These are phyloP conservation scores for Vigna nakashimae DNA, from an alignment of 306 rosid genomes.

Conservation along the genomic window DNA sequence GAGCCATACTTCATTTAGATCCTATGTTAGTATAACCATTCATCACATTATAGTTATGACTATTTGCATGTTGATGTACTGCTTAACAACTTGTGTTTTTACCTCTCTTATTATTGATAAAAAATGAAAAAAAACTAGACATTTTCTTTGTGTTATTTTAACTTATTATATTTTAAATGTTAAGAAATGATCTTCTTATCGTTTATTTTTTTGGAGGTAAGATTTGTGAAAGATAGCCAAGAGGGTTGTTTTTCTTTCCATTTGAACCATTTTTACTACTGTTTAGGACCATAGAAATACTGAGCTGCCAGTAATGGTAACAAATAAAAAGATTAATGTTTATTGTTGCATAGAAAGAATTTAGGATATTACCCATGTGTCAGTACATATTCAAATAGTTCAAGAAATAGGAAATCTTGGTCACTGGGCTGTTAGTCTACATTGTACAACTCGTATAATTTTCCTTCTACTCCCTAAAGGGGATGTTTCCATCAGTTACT, in stretches of 20 bases:
- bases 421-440: neutral
- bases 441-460: neutral
- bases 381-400: constrained; percentile 14
- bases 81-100: too few species aligned
- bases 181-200: neutral
- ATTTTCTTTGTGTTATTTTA: too few species aligned
- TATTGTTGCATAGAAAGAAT: neutral
- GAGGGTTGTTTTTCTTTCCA: neutral
- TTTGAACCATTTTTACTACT: neutral
- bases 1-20: too few species aligned
- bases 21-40: too few species aligned
- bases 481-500: neutral
- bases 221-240: too few species aligned
- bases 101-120: too few species aligned
- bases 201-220: neutral
- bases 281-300: neutral
- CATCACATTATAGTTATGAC: too few species aligned
- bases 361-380: neutral
- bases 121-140: too few species aligned
- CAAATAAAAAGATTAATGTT: neutral
- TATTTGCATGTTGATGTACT: too few species aligned
- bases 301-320: neutral
- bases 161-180: neutral
- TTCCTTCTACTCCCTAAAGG: neutral
- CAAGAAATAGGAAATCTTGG: neutral